phyloP scores from a whole-genome alignment of 805 yeast species.

The Schwanniomyces polymorphus region DNA sequence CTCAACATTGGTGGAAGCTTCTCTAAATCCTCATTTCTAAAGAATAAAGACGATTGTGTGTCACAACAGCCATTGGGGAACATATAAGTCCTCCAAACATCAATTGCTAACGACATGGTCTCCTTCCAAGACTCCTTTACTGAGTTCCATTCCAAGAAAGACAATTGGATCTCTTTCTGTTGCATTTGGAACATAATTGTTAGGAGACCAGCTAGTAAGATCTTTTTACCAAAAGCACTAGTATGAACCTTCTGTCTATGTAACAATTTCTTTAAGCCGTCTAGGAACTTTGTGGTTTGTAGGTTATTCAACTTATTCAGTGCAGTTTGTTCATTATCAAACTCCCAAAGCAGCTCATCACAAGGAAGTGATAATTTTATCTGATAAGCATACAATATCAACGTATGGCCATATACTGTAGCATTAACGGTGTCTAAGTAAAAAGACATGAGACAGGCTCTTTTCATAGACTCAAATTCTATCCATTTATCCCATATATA shows the following conservation, averaged over 20 bases:
- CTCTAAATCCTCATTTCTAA: slow-evolving; percentile 6
- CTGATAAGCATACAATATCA: slow-evolving; percentile 25
- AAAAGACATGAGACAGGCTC: slow-evolving; percentile 34
- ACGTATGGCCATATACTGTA: slow-evolving; percentile 31
- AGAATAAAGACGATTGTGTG: slow-evolving; percentile 12
- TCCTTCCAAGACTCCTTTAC: slow-evolving; percentile 26
- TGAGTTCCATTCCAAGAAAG: slow-evolving; percentile 22
- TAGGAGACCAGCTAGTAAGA: slow-evolving; percentile 20
- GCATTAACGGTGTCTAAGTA: slow-evolving; percentile 36
- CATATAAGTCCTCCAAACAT: slow-evolving; percentile 26
- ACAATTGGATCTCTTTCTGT: slow-evolving; percentile 23
- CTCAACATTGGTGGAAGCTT: slow-evolving; percentile 19
- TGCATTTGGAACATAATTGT: slow-evolving; percentile 28
- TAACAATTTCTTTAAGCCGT: slow-evolving; percentile 20
- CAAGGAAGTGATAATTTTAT: slow-evolving; percentile 27
- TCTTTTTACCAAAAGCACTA: slow-evolving; percentile 20
- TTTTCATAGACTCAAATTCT: slow-evolving; percentile 36
- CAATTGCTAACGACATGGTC: slow-evolving; percentile 26
- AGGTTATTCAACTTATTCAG: slow-evolving; percentile 9
- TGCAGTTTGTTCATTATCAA: slow-evolving; percentile 15
- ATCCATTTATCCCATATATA: slow-evolving; percentile 31
- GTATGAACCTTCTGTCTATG: slow-evolving; percentile 19
- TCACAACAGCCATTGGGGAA: slow-evolving; percentile 21
- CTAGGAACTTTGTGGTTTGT: slow-evolving; percentile 21
- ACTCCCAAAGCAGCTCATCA: slow-evolving; percentile 29